A percentile compares a stretch with the other conserved stretches of the same genome.
phyloP scores from a whole-genome alignment of 345 rosid species.

The Acer negundo region DNA sequence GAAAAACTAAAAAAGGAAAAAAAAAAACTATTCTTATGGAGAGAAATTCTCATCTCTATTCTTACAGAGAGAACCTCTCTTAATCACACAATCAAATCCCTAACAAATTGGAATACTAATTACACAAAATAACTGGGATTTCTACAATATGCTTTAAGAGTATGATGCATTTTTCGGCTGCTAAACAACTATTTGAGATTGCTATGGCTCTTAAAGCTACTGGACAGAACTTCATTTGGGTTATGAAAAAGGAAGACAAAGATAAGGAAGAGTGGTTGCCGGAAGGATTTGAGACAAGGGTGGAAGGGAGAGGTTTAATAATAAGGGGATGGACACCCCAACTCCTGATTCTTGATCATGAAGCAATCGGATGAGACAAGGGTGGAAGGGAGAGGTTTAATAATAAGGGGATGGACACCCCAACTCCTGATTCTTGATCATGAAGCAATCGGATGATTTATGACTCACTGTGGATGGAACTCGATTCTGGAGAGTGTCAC shows the following conservation, averaged over 20 bases:
- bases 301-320: conserved; percentile 38
- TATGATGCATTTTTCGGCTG: not conserved
- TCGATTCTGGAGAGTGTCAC: conserved; percentile 45
- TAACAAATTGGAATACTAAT: too few relatives aligned
- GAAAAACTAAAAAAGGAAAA: too few relatives aligned
- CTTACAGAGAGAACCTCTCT: too few relatives aligned
- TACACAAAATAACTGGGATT: too few relatives aligned
- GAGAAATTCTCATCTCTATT: too few relatives aligned
- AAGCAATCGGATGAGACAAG: conserved; percentile 39
- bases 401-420: conserved; percentile 59
- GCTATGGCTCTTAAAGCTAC: conserved; percentile 27
- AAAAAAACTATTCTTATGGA: too few relatives aligned
- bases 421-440: conserved; percentile 58
- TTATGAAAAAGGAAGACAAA: conserved; percentile 2
- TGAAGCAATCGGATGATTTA: conserved; percentile 43
- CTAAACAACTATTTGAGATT: conserved; percentile 25
- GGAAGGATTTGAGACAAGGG: conserved; percentile 36
- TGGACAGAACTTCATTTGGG: conserved; percentile 19
- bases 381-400: conserved; percentile 35
- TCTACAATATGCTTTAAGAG: conserved; percentile 31
- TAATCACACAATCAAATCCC: too few relatives aligned
- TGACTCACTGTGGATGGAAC: conserved; percentile 62
- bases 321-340: conserved; percentile 64
- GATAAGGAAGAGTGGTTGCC: conserved; percentile 2
- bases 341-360: conserved; percentile 51